phyloP scores from a whole-genome alignment of 2,329 filamentous ascomycete genomes.

The Curvularia sp. region DNA sequence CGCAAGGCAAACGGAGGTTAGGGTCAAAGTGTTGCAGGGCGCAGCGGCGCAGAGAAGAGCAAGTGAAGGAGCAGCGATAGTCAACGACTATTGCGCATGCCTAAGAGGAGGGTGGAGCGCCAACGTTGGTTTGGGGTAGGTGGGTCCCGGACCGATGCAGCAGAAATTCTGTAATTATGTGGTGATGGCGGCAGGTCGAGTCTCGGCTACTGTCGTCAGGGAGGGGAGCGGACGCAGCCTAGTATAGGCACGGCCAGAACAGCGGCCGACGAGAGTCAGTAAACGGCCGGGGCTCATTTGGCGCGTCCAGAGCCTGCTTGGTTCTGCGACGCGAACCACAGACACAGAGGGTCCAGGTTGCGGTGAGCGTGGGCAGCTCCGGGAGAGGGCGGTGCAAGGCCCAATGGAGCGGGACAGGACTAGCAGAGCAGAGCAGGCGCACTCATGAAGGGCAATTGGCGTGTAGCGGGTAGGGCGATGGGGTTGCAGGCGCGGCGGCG shows the following conservation, averaged over 20 bases:
- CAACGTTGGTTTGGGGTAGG: constrained; percentile 32
- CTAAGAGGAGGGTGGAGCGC: constrained; percentile 32
- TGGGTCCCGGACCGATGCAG: constrained; percentile 36
- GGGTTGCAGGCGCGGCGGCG: background rate
- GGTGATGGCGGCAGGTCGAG: constrained; percentile 28
- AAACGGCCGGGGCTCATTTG: constrained; percentile 40
- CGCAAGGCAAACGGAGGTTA: constrained; percentile 41
- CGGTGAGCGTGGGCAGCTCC: constrained; percentile 17
- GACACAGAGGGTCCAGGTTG: constrained; percentile 20
- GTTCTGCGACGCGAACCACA: constrained; percentile 23
- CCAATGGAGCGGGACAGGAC: constrained; percentile 21
- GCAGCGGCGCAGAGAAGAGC: constrained; percentile 48
- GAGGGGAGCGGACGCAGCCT: constrained; percentile 28
- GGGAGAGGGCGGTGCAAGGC: constrained; percentile 20
- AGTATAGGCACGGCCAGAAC: constrained; percentile 35
- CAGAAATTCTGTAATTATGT: constrained; percentile 35
- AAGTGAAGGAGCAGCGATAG: constrained; percentile 29
- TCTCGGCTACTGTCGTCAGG: constrained; percentile 28
- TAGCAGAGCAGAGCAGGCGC: constrained; percentile 29
- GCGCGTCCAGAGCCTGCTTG: constrained; percentile 29
- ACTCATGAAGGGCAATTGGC: constrained; percentile 30
- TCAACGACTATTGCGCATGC: constrained; percentile 37
- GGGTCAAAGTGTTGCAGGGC: constrained; percentile 51
- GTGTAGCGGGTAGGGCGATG: background rate
- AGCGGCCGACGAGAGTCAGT: constrained; percentile 39